These are phyloP conservation scores for Sextonia rubra DNA, from an alignment of 164 flowering plant genomes.

Conservation along the genomic window DNA sequence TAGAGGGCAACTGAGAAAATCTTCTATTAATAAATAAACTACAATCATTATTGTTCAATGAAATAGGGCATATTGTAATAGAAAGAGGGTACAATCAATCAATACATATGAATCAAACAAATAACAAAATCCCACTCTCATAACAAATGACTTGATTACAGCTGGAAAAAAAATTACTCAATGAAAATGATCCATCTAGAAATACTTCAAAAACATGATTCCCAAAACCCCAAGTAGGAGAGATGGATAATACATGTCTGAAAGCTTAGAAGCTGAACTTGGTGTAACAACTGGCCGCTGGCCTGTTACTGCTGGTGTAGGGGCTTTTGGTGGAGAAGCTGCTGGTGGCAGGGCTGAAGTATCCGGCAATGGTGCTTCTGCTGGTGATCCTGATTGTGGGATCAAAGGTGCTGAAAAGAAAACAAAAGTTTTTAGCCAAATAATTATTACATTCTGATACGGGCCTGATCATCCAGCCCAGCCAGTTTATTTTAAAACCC, in stretches of 20 bases:
- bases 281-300: constrained; percentile 44
- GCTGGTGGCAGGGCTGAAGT: constrained; percentile 1
- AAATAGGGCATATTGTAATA: neutral
- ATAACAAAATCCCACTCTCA: neutral
- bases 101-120: constrained; percentile 1
- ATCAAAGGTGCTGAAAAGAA: constrained; percentile 28
- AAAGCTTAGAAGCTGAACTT: constrained; percentile 32
- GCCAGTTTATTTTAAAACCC: neutral
- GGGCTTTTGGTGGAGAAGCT: constrained; percentile 22
- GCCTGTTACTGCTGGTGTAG: constrained; percentile 14
- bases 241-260: constrained; percentile 25
- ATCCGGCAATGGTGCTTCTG: constrained; percentile 12
- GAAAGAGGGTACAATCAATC: neutral
- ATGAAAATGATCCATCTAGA: constrained; percentile 1
- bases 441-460: too few relatives aligned
- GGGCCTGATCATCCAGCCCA: too few relatives aligned
- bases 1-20: neutral
- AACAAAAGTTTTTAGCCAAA: neutral
- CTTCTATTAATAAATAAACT: too few relatives aligned
- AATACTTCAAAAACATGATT: constrained; percentile 24
- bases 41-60: too few relatives aligned
- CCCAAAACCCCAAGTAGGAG: constrained; percentile 33
- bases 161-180: neutral
- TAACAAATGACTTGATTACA: neutral
- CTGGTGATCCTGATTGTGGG: constrained; percentile 33